These are phyloP conservation scores for Aspergillus avenaceus DNA, from an alignment of 495 filamentous ascomycete genomes.

Conservation along the genomic window DNA sequence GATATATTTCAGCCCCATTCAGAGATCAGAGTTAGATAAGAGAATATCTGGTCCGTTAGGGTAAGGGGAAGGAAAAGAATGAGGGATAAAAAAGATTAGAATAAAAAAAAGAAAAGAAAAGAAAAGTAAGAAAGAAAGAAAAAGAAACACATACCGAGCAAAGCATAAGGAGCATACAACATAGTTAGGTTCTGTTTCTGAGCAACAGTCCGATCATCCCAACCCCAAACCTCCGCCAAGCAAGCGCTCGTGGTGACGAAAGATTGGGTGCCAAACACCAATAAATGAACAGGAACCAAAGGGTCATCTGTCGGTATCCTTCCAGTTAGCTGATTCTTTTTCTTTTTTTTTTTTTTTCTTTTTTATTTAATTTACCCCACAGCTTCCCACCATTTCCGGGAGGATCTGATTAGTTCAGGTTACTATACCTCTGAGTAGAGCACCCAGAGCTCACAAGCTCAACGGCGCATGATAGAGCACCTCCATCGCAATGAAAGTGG, in stretches of 20 bases:
- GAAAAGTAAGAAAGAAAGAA: not conserved
- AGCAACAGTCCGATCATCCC: slow-evolving; percentile 50
- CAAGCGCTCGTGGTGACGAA: slow-evolving; percentile 71
- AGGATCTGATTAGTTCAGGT: slow-evolving; percentile 7
- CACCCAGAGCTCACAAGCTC: slow-evolving; percentile 60
- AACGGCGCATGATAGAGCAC: slow-evolving; percentile 63
- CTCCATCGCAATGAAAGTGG: slow-evolving; percentile 65
- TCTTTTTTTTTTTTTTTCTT: not conserved
- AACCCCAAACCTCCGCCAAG: slow-evolving; percentile 54
- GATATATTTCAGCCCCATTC: slow-evolving; percentile 2
- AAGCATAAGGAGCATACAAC: slow-evolving; percentile 69
- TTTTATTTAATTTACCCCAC: not conserved
- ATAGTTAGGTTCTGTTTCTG: slow-evolving; percentile 55
- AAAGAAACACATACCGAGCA: slow-evolving; percentile 56
- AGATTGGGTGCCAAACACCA: slow-evolving; percentile 66
- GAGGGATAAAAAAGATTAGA: not conserved
- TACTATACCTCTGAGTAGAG: slow-evolving; percentile 42
- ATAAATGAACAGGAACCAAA: slow-evolving; percentile 58
- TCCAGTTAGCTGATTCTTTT: not conserved
- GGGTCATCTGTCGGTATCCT: slow-evolving; percentile 46
- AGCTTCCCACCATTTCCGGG: not conserved
- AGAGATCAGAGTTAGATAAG: too few species aligned
- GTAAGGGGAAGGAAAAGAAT: not conserved
- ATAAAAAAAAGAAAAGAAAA: not conserved
- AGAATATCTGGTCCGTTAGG: too few species aligned